Base-by-base conservation (phyloP, 352 stramenopile genomes). In the Peronospora farinosa region DNA sequence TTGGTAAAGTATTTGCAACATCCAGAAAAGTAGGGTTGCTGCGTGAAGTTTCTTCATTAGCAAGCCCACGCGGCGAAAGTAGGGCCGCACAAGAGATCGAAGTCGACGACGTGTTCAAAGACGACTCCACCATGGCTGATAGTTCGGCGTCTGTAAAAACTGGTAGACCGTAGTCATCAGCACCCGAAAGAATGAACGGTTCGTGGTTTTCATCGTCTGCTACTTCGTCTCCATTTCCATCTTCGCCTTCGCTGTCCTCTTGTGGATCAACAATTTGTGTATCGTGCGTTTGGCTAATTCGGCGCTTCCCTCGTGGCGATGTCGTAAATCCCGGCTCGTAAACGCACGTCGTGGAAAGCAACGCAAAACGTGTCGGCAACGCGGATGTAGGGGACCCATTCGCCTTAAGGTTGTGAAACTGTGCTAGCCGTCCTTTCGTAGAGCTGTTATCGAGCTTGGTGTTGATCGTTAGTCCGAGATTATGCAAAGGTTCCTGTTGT, bases 101-200 rank as follows among this genome's bases (percentile, higher is more conserved):
- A 5, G 63, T 45, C 0, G 52, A 64, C 1, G 68, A 67, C 2
- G 57, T 16, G 2, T 69, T 71, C 7, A 47, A 67, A 6, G 60
- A 53, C 6, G 63, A 72, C 23, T 67, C 53, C 1, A 78, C 51
- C 45, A 81, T 64, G 0, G 57, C 60, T 5, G 57, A 54, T 4
- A 82, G 25, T 17, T 79, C 69, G 1, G 69, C 55, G 21, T 75
- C 69, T 0, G 69, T 78, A 42, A 82, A 73, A 8, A 69, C 45
- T 1, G 69, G 61, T 15, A 82, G 19, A 17, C 37, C 49, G 51
- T 64, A 74, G 28, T 76, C 62, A 5, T 65, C 52, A 4, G 58
- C 46, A 15, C 56, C 51, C 9, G 60, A 55, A 10, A 76, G 56
- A 13, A 68, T 21, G 28, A 76, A 69, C 23, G 47, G 40, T 45